Evolutionary conservation across 2,329 filamentous ascomycete species (phyloP).

Genomic region (Niveomyces coronatus): DNA sequence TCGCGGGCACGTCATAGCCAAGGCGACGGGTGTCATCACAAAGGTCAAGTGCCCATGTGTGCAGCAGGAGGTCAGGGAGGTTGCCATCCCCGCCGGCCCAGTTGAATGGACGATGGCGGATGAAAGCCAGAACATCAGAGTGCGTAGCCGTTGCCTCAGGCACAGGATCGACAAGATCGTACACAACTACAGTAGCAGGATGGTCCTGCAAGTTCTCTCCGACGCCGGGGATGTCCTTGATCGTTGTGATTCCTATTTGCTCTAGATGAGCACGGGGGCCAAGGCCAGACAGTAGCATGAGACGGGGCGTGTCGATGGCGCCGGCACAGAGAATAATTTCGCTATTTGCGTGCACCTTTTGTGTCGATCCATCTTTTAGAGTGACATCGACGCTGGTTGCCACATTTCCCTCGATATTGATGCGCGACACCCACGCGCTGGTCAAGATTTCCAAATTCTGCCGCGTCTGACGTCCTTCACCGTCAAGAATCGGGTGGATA

Average conservation of each 20-base stretch:
- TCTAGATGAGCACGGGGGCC: constrained; percentile 44
- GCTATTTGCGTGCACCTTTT: constrained; percentile 52
- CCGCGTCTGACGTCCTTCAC: constrained; percentile 69
- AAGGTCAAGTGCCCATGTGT: constrained; percentile 94
- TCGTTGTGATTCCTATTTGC: constrained; percentile 41
- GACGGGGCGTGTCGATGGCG: constrained; percentile 69
- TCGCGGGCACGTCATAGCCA: constrained; percentile 55
- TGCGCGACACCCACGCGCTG: constrained; percentile 75
- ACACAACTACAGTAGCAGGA: constrained; percentile 50
- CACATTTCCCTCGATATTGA: constrained; percentile 59
- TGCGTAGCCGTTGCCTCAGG: constrained; percentile 86
- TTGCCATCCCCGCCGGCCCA: constrained; percentile 59
- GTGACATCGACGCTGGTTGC: constrained; percentile 66
- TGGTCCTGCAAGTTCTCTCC: constrained; percentile 53
- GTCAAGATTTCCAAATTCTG: constrained; percentile 80
- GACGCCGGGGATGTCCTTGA: constrained; percentile 47
- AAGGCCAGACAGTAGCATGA: constrained; percentile 48
- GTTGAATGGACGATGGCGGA: constrained; percentile 65
- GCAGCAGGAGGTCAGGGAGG: constrained; percentile 86
- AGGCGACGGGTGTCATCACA: constrained; percentile 74
- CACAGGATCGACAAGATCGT: constrained; percentile 70
- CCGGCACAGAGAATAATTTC: constrained; percentile 76
- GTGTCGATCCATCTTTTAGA: constrained; percentile 40
- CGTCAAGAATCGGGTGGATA: constrained; percentile 80
- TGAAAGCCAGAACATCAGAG: constrained; percentile 80